Conservation (phyloP, 2,329 filamentous ascomycete genomes). For the Curvularia sp. region DNA sequence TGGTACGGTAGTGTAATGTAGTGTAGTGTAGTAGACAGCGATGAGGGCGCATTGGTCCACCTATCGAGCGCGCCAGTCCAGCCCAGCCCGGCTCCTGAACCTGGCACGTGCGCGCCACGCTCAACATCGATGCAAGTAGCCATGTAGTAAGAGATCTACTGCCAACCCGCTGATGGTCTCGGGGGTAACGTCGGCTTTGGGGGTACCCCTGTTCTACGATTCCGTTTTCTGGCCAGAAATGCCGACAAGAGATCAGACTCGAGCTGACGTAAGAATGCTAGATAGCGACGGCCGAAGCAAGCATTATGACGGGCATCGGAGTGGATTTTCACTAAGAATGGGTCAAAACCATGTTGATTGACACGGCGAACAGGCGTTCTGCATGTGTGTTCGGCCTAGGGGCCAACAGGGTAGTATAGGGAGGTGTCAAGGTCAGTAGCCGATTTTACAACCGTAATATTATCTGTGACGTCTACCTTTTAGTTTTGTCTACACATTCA, state of each 20-base stretch:
- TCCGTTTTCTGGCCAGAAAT: background rate
- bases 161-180: background rate
- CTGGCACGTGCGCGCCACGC: conserved; percentile 7
- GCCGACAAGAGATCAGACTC: background rate
- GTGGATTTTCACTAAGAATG: background rate
- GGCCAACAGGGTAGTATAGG: background rate
- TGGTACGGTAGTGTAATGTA: background rate
- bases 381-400: background rate
- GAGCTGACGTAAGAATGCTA: background rate
- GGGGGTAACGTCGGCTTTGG: background rate
- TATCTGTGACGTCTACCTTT: background rate
- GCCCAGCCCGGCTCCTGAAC: conserved; percentile 18
- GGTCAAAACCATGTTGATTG: background rate
- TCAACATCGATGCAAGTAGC: background rate
- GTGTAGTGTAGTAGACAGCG: conserved; percentile 1
- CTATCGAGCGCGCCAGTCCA: conserved; percentile 17
- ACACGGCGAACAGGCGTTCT: background rate
- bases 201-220: background rate
- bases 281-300: background rate
- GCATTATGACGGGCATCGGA: background rate
- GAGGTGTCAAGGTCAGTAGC: background rate
- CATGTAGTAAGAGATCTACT: background rate
- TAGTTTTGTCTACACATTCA: no score
- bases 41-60: conserved; percentile 14
- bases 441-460: background rate